A percentile compares a stretch with the other conserved stretches of the same genome.
Evolutionary conservation across 164 flowering plant genomes (phyloP).

Genomic region (Amborella trichopoda): DNA sequence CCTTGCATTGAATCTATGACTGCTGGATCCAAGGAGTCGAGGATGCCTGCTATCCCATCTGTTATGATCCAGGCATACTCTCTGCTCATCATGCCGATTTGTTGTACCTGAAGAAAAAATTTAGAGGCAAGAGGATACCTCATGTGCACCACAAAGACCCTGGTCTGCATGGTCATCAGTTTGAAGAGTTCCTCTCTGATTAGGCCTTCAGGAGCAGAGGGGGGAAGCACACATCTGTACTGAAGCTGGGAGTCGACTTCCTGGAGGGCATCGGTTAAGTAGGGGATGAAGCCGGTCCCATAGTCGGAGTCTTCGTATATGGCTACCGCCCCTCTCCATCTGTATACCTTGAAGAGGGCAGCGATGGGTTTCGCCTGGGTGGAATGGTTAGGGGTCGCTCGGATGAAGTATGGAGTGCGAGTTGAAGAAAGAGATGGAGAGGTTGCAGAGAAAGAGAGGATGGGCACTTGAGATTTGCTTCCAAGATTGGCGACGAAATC

Average conservation of each 20-base stretch:
- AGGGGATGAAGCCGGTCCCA: conserved; percentile 14
- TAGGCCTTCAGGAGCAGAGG: background rate
- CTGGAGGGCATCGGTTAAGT: conserved; percentile 7
- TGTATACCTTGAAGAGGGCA: conserved; percentile 7
- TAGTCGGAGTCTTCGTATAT: conserved; percentile 13
- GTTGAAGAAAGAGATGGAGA: conserved; percentile 5
- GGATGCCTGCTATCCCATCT: background rate
- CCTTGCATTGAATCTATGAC: conserved; percentile 1
- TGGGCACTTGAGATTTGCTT: conserved; percentile 10
- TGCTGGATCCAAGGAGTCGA: conserved; percentile 1
- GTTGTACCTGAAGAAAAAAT: conserved; percentile 1
- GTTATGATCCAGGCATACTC: conserved; percentile 11
- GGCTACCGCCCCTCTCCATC: conserved; percentile 12
- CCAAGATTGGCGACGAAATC: conserved; percentile 12
- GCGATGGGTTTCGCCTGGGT: conserved; percentile 16
- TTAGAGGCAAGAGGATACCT: background rate
- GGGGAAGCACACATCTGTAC: conserved; percentile 1
- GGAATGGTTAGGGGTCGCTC: conserved; percentile 8
- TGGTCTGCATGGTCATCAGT: conserved; percentile 5
- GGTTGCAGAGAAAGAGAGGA: conserved; percentile 12
- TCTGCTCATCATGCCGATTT: conserved; percentile 8
- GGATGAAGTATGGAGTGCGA: conserved; percentile 13
- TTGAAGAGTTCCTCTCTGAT: conserved; percentile 1
- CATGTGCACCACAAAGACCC: conserved; percentile 11
- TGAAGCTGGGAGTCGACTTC: background rate